Conservation (phyloP, 768 basidiomycete species). For the Lactifluus hygrophoroides region DNA sequence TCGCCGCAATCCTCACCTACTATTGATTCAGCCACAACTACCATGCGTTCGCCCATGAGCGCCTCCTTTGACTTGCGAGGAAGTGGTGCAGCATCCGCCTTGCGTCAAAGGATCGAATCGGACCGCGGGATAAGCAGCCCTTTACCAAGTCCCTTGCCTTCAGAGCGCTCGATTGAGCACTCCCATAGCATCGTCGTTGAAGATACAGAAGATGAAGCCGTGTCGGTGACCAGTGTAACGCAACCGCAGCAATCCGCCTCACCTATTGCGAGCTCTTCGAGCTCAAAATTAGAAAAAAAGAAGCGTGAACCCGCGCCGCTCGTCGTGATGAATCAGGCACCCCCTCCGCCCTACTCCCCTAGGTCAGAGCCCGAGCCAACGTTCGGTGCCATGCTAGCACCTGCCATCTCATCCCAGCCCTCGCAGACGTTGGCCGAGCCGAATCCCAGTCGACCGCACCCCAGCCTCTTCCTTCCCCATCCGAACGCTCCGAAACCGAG, state of each 20-base stretch:
- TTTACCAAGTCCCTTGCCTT: background rate
- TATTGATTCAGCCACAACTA: background rate
- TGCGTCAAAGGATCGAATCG: constrained; percentile 14
- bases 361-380: background rate
- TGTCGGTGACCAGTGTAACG: constrained; percentile 20
- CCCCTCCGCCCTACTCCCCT: constrained; percentile 27
- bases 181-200: background rate
- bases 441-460: constrained; percentile 21
- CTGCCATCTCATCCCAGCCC: background rate
- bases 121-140: background rate
- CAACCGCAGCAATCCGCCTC: background rate
- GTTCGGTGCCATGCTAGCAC: constrained; percentile 1
- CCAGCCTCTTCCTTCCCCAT: constrained; percentile 44
- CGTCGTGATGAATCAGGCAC: constrained; percentile 24
- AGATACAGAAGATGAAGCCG: constrained; percentile 5
- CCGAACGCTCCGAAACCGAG: constrained; percentile 45
- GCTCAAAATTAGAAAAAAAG: constrained; percentile 17
- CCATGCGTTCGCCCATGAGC: constrained; percentile 13
- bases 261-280: constrained; percentile 8
- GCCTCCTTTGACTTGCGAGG: constrained; percentile 15
- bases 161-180: background rate
- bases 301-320: constrained; percentile 24
- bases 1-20: constrained; percentile 30
- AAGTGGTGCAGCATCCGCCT: background rate
- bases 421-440: constrained; percentile 23